A percentile compares a stretch with the other conserved stretches of the same genome.
phyloP scores from a whole-genome alignment of 768 basidiomycete genomes.

The Nevesoporus exiguus region DNA sequence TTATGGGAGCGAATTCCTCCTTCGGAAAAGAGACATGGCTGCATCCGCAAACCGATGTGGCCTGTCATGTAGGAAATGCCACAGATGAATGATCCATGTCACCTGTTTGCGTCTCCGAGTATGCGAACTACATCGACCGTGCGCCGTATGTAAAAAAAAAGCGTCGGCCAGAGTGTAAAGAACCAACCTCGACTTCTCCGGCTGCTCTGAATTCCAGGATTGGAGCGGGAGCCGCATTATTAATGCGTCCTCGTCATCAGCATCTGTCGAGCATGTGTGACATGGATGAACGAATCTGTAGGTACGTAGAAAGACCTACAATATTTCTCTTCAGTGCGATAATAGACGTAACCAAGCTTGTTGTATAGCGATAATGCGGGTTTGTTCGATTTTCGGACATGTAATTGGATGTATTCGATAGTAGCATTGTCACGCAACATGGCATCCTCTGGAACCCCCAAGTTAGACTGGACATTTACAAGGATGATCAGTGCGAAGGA shows the following conservation, averaged over 20 bases:
- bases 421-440: conserved; percentile 17
- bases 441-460: conserved; percentile 19
- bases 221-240: conserved; percentile 21
- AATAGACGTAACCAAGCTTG: conserved; percentile 23
- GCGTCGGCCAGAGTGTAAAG: background rate
- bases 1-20: conserved; percentile 11
- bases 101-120: conserved; percentile 1
- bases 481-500: background rate
- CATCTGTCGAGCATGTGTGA: conserved; percentile 25
- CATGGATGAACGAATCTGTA: background rate
- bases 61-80: conserved; percentile 12
- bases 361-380: conserved; percentile 23
- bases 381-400: conserved; percentile 30
- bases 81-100: conserved; percentile 15
- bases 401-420: conserved; percentile 24
- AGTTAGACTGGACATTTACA: background rate
- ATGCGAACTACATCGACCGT: conserved; percentile 1
- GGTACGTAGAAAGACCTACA: conserved; percentile 19
- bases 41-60: conserved; percentile 4
- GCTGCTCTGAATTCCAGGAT: background rate
- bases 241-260: conserved; percentile 25
- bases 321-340: conserved; percentile 18
- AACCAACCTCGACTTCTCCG: conserved; percentile 13
- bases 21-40: conserved; percentile 14
- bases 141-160: background rate